Evolutionary conservation across 176 grass and related monocot genomes (phyloP), one percentile per base, ranked within the genome.

Genomic region (Carex cristatella): DNA sequence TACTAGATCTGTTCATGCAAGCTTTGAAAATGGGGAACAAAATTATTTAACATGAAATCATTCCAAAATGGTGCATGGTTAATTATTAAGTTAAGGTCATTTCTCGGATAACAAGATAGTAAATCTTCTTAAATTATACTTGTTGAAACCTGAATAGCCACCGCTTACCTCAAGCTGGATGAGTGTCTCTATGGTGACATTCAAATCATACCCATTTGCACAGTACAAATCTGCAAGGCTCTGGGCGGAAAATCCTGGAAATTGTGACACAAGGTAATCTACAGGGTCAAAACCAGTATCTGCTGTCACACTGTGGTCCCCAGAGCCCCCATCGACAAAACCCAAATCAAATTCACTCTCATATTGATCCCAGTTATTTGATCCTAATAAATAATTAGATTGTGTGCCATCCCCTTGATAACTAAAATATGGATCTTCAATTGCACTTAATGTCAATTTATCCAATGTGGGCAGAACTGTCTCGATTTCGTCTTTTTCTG

Each of bases 141-240:
- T 51, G 71, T 30, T 83, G 35, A 77, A 77, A 56, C 49, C 14
- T 33, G 48, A 55, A 18, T 0, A 76, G 53, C 30, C 48, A 76
- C n/a, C 48, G 15, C 30, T 88, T 99, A 99, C 96, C 96, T 99
- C 96, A 83, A 99, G 93, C 79, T 99, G 91, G 18, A 86, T 84
- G 65, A 99, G 88, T 37, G 93, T 95, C 85, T 95, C 96, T 81
- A 94, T 85, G 38, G 96, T 99, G 66, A 92, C 72, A 81, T 94
- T 92, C 81, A 99, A 90, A 73, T 99, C 91, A 31, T 90, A 94
- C 35, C 87, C 93, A 89, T 95, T 99, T 67, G 91, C 93, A 69
- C 87, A 92, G 53, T 94, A 95, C 51, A 99, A 83, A 83, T 95
- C 96, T 18, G 90, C 91, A 87, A 99, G 93, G 82, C 91, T 94